phyloP scores from a whole-genome alignment of 306 rosid genomes.

The Inga oerstediana region DNA sequence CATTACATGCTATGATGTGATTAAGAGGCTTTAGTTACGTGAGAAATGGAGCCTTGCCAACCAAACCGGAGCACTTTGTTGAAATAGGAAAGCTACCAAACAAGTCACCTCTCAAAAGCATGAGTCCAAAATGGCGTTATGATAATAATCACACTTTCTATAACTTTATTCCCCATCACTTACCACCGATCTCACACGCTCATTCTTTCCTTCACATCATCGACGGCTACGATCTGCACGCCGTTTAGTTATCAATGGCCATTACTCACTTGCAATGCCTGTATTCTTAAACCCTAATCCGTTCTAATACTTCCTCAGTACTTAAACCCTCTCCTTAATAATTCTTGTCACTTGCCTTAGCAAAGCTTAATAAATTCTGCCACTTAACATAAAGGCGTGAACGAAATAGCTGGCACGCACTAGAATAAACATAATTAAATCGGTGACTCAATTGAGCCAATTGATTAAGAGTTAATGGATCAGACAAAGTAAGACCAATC shows the following conservation, averaged over 20 bases:
- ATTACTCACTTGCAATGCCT: background rate
- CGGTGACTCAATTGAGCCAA: too few relatives aligned
- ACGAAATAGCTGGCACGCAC: too few relatives aligned
- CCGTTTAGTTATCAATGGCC: background rate
- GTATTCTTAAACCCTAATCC: background rate
- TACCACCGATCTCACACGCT: background rate
- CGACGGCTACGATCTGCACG: background rate
- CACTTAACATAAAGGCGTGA: too few relatives aligned
- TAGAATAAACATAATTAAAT: too few relatives aligned
- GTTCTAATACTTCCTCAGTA: background rate
- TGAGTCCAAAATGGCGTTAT: conserved; percentile 39
- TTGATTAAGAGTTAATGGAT: too few relatives aligned
- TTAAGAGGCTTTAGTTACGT: too few relatives aligned
- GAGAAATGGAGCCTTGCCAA: background rate
- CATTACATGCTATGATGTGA: too few relatives aligned
- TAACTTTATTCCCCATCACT: background rate
- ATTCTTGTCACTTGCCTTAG: background rate
- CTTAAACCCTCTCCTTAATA: background rate
- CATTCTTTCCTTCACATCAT: background rate
- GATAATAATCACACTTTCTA: background rate
- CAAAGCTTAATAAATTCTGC: background rate
- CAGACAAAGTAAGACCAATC: too few relatives aligned
- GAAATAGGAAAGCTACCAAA: background rate
- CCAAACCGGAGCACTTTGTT: background rate
- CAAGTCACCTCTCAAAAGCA: background rate